These are phyloP conservation scores for Aspergillus steynii DNA, from an alignment of 495 filamentous ascomycete genomes.

Conservation along the genomic window DNA sequence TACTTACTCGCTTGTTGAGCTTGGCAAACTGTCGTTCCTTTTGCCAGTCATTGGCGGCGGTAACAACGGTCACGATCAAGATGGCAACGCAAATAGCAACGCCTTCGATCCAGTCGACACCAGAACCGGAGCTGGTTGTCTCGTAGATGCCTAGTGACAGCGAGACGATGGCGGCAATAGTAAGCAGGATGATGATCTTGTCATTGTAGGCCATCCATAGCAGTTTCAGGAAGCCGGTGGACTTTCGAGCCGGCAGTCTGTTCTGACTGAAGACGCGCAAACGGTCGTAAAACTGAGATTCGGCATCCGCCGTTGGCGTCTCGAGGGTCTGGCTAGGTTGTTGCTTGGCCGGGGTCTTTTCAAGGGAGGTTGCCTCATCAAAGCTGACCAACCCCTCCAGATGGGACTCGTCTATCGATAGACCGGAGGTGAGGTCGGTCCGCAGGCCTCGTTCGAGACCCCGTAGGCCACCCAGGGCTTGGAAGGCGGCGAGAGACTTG, in stretches of 20 bases:
- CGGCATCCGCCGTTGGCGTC: constrained; percentile 15
- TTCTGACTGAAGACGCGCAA: constrained; percentile 75
- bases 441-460: constrained; percentile 70
- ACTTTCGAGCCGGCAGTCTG: constrained; percentile 69
- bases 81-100: constrained; percentile 78
- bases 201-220: constrained; percentile 90
- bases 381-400: constrained; percentile 60
- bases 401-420: constrained; percentile 65
- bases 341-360: constrained; percentile 18
- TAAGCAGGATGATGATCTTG: constrained; percentile 76
- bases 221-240: constrained; percentile 67
- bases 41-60: constrained; percentile 75
- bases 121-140: constrained; percentile 41
- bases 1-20: constrained; percentile 64
- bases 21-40: constrained; percentile 79
- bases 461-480: constrained; percentile 63
- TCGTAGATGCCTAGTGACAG: constrained; percentile 74
- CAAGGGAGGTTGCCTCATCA: constrained; percentile 52
- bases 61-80: constrained; percentile 72
- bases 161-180: constrained; percentile 70
- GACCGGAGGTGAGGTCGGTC: constrained; percentile 61
- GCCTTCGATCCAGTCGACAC: constrained; percentile 78
- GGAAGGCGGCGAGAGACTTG: constrained; percentile 71
- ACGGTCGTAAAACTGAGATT: constrained; percentile 58
- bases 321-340: constrained; percentile 4